Evolutionary conservation across 768 basidiomycete genomes (phyloP).

Genomic region (Lactarius akahatsu): DNA sequence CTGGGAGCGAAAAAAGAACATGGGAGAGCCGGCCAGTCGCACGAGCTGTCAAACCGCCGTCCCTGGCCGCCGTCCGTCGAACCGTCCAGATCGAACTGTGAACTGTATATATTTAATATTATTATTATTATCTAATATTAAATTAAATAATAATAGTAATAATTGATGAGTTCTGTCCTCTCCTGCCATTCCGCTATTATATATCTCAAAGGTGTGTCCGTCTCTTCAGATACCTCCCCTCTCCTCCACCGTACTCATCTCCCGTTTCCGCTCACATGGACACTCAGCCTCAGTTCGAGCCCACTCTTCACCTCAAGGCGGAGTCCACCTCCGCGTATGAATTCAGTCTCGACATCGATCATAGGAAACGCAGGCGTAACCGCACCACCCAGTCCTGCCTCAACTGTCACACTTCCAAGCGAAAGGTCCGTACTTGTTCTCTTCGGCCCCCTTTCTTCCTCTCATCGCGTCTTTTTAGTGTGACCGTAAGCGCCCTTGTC

Average conservation of each 20-base stretch:
- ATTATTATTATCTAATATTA: slow-evolving; percentile 1
- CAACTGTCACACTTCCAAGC: slow-evolving; percentile 92
- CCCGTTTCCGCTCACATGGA: slow-evolving; percentile 40
- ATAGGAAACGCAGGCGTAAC: slow-evolving; percentile 84
- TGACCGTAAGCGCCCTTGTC: slow-evolving; percentile 89
- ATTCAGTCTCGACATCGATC: slow-evolving; percentile 68
- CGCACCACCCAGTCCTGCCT: slow-evolving; percentile 85
- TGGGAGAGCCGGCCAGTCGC: slow-evolving; percentile 27
- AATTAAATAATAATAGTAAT: neutral
- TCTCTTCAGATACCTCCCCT: slow-evolving; percentile 26
- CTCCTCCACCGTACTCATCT: slow-evolving; percentile 18
- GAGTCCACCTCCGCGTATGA: slow-evolving; percentile 24
- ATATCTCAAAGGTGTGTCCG: slow-evolving; percentile 22
- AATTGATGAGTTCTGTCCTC: neutral
- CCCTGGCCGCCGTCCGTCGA: slow-evolving; percentile 22
- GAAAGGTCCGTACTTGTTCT: slow-evolving; percentile 59
- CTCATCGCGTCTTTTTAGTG: slow-evolving; percentile 50
- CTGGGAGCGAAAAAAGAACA: slow-evolving; percentile 26
- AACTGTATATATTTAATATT: neutral
- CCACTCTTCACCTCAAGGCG: slow-evolving; percentile 47
- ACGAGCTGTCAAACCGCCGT: slow-evolving; percentile 29
- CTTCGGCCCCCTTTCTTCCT: slow-evolving; percentile 12
- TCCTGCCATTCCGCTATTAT: neutral
- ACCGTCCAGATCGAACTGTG: slow-evolving; percentile 12
- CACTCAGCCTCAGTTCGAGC: slow-evolving; percentile 20